phyloP scores from a whole-genome alignment of 2,329 filamentous ascomycete genomes.

The Venturia carpophila region DNA sequence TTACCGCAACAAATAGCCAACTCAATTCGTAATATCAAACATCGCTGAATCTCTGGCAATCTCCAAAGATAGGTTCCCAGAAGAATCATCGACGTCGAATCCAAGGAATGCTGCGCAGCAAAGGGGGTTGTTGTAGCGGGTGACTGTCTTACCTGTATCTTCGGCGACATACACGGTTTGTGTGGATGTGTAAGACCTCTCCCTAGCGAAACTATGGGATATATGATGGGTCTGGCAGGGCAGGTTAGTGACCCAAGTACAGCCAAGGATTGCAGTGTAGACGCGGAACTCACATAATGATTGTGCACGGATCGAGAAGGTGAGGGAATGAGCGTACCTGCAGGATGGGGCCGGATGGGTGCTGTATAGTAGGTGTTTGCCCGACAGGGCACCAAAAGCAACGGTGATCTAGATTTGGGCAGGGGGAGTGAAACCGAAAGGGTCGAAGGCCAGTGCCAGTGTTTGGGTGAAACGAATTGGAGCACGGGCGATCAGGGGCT shows the following conservation, averaged over 20 bases:
- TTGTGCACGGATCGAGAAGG: background rate
- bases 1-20: background rate
- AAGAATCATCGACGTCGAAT: background rate
- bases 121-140: background rate
- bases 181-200: background rate
- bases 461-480: background rate
- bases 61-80: background rate
- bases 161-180: background rate
- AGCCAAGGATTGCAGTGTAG: background rate
- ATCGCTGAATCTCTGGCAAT: background rate
- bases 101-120: background rate
- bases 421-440: background rate
- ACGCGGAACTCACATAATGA: background rate
- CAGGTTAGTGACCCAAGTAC: background rate
- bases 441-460: background rate
- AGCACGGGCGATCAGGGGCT: slow-evolving; percentile 6
- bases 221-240: background rate
- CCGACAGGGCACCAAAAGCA: background rate
- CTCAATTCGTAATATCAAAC: background rate
- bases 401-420: background rate
- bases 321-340: background rate
- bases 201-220: too few relatives aligned
- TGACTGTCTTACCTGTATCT: background rate
- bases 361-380: background rate
- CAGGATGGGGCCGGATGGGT: background rate